Evolutionary conservation across 129 eudicot genomes (phyloP), one percentile per base, ranked within the genome.

Genomic region (Gnaphalium uliginosum): DNA sequence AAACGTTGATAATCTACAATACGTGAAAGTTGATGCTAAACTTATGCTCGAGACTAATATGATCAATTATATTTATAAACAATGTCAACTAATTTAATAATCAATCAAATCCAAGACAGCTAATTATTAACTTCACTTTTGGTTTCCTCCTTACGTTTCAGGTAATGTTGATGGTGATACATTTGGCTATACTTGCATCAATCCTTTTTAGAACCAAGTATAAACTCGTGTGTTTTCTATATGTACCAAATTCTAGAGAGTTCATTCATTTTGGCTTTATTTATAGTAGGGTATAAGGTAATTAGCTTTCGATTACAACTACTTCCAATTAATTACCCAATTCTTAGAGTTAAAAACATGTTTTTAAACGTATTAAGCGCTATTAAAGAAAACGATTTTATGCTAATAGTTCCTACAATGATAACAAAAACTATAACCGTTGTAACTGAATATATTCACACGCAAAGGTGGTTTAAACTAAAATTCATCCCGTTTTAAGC

Each of bases 171-270:
- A 30, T 17, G 69, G 24, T 30, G 43, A 64, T 64, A 64, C 43
- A 64, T 64, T 64, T 30, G 69, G 46, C 69, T 64, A 63, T 27
- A 11, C 66, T 64, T 32, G 11, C 43, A 64, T 64, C 41, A 27
- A 27, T 62, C 32, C 41, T 11, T 62, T 64, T 64, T 6, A 0
- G 46, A 17, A 64, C 4, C 4, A 64, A 57, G 21, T 21, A 57
- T 6, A 4, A 14, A 18, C 59, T 66, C 68, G 35, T 58, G 54
- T 29, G 73, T 74, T 76, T 23, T 65, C 24, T 68, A n/a, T 33
- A 33, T 67, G 21, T 17, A 53, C 15, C 26, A 2, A 54, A 54
- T 37, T 67, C 74, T 67, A 54, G 74, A 76, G 3, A 9, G 13
- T 39, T 9, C 13, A 37, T 9, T 41, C 14, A 43, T 2, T 35